Evolutionary conservation across 768 basidiomycete species (phyloP).

Genomic region (Russula sp.): DNA sequence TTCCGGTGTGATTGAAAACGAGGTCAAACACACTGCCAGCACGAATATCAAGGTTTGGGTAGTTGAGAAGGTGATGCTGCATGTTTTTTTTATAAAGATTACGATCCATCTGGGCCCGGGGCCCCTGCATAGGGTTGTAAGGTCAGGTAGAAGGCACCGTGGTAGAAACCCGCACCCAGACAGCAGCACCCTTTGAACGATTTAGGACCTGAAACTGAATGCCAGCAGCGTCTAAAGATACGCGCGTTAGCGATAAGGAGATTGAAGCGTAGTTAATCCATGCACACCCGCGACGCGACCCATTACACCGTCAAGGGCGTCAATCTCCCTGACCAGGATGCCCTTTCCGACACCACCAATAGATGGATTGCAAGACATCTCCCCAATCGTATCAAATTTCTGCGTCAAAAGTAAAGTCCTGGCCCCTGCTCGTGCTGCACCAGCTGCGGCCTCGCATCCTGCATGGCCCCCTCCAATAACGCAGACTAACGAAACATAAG

Average conservation of each 20-base stretch:
- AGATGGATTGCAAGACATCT: slow-evolving; percentile 86
- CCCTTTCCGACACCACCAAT: slow-evolving; percentile 92
- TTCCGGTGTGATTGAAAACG: slow-evolving; percentile 45
- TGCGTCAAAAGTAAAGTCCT: slow-evolving; percentile 78
- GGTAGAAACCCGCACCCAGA: slow-evolving; percentile 54
- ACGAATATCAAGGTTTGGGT: slow-evolving; percentile 60
- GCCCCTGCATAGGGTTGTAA: slow-evolving; percentile 49
- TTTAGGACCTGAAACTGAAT: slow-evolving; percentile 87
- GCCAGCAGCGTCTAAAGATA: slow-evolving; percentile 67
- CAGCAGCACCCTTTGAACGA: slow-evolving; percentile 78
- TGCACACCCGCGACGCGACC: slow-evolving; percentile 68
- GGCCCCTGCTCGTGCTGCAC: slow-evolving; percentile 76
- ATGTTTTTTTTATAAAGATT: slow-evolving; percentile 77
- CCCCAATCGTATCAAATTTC: slow-evolving; percentile 71
- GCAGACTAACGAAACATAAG: slow-evolving; percentile 43
- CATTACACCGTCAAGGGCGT: slow-evolving; percentile 85
- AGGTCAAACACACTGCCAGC: slow-evolving; percentile 77
- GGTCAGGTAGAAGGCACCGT: background rate
- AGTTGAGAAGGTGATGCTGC: slow-evolving; percentile 58
- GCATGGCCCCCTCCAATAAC: slow-evolving; percentile 92
- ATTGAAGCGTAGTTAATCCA: background rate
- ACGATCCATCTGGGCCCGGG: slow-evolving; percentile 82
- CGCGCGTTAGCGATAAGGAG: background rate
- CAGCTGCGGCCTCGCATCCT: slow-evolving; percentile 87
- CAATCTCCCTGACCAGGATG: slow-evolving; percentile 83